Percentiles rank a stretch among this genome's conserved stretches.
These are phyloP conservation scores for Beverwykella pulmonaria DNA, from an alignment of 495 filamentous ascomycete genomes.

Conservation along the genomic window DNA sequence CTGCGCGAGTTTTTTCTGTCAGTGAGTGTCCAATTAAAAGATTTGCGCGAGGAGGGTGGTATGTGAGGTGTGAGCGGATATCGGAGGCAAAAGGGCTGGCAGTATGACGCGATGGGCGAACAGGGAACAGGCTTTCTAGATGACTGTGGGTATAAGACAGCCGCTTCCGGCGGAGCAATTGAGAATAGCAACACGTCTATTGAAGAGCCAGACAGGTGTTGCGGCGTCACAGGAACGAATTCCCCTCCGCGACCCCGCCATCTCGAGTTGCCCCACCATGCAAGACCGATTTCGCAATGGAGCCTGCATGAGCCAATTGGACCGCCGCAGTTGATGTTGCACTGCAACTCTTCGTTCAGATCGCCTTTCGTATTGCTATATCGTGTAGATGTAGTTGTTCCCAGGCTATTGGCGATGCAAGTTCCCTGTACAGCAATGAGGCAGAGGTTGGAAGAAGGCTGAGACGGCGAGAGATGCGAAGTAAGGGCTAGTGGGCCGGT, in stretches of 20 bases:
- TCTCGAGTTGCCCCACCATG: constrained; percentile 24
- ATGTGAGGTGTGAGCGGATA: constrained; percentile 21
- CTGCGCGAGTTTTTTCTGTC: constrained; percentile 3
- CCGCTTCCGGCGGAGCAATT: not conserved
- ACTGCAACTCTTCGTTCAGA: too few relatives aligned
- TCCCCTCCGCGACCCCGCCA: too few relatives aligned
- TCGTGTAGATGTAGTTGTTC: too few relatives aligned
- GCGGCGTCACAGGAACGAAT: not conserved
- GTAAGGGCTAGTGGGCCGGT: too few relatives aligned
- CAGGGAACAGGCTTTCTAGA: not conserved
- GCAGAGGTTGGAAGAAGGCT: too few relatives aligned
- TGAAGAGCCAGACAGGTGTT: not conserved
- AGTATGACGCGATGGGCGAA: not conserved
- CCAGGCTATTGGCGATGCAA: too few relatives aligned
- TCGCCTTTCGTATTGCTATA: too few relatives aligned
- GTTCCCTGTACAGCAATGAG: too few relatives aligned
- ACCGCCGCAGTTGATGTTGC: not conserved
- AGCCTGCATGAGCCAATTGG: constrained; percentile 17
- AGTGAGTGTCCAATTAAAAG: constrained; percentile 29
- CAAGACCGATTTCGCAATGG: constrained; percentile 21
- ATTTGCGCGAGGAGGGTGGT: constrained; percentile 14
- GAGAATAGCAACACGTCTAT: not conserved
- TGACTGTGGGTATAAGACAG: not conserved
- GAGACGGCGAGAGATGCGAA: too few relatives aligned
- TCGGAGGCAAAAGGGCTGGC: constrained; percentile 14